phyloP scores from a whole-genome alignment of 768 basidiomycete genomes.

The Imleria badia region DNA sequence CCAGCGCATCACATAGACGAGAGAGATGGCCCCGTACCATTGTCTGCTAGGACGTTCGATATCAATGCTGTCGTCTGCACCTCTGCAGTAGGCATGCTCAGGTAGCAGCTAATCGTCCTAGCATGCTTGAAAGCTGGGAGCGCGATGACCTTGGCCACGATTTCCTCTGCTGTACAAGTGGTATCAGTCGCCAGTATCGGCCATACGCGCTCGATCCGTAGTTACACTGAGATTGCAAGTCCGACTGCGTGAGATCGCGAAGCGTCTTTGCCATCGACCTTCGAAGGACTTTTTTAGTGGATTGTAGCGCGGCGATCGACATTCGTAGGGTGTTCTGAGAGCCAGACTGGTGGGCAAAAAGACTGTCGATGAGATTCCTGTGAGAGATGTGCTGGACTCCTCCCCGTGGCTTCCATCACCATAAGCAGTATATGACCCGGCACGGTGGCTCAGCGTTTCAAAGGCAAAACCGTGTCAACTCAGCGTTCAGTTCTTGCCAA shows the following conservation, averaged over 20 bases:
- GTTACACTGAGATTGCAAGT: conserved; percentile 62
- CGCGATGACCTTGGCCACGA: conserved; percentile 47
- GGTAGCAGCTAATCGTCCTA: conserved; percentile 65
- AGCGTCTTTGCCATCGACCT: conserved; percentile 48
- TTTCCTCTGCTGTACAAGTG: conserved; percentile 26
- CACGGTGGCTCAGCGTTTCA: conserved; percentile 12
- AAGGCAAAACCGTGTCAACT: background rate
- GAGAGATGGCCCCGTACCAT: conserved; percentile 40
- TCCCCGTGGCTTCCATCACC: background rate
- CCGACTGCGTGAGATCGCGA: conserved; percentile 40
- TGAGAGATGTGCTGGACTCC: too few species aligned
- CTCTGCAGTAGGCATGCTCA: conserved; percentile 78
- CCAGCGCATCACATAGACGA: background rate
- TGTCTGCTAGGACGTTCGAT: conserved; percentile 46
- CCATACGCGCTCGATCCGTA: background rate
- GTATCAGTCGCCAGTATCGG: conserved; percentile 4
- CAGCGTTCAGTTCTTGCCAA: background rate
- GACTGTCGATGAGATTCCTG: background rate
- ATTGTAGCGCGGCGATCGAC: conserved; percentile 30
- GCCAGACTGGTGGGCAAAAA: background rate
- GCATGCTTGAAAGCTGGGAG: conserved; percentile 51
- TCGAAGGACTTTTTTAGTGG: conserved; percentile 56
- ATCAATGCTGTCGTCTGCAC: conserved; percentile 57
- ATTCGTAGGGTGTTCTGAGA: conserved; percentile 16
- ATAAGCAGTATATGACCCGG: background rate